Conservation (phyloP, 495 filamentous ascomycete species). For the Collariella sp. region DNA sequence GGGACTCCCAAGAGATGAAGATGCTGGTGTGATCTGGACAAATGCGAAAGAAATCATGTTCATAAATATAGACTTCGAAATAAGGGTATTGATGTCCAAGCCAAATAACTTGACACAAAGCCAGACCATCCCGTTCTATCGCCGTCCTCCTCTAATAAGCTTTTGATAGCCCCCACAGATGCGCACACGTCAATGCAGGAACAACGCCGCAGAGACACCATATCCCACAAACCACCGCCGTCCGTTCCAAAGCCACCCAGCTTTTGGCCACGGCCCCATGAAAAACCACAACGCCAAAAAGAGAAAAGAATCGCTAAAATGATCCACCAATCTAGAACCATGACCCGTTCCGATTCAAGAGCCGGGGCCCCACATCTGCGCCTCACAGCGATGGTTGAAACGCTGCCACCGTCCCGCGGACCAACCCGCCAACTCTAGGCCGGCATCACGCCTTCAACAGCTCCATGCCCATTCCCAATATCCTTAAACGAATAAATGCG, state of each 20-base stretch:
- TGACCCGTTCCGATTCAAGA: not conserved
- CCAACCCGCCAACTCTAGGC: slow-evolving; percentile 7
- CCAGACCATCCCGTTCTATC: not conserved
- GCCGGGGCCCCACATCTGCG: not conserved
- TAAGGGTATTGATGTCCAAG: not conserved
- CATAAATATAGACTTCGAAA: slow-evolving; percentile 1
- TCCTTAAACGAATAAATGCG: slow-evolving; percentile 76
- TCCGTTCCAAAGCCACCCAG: no score
- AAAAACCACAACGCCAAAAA: no score
- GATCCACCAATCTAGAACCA: no score
- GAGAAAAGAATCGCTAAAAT: no score
- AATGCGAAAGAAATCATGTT: no score
- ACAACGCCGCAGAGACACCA: not conserved
- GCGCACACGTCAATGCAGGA: not conserved
- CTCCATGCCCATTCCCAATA: slow-evolving; percentile 21
- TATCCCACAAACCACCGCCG: not conserved
- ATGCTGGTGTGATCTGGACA: no score
- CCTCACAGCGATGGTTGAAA: not conserved
- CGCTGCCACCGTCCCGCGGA: not conserved
- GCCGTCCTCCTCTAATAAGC: not conserved
- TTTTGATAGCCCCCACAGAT: slow-evolving; percentile 1
- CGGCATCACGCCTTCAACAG: slow-evolving; percentile 29
- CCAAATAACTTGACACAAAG: not conserved
- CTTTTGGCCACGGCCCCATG: no score
- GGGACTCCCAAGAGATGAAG: no score